phyloP scores from a whole-genome alignment of 257 asterid genomes.

The Ehretia macrophylla region DNA sequence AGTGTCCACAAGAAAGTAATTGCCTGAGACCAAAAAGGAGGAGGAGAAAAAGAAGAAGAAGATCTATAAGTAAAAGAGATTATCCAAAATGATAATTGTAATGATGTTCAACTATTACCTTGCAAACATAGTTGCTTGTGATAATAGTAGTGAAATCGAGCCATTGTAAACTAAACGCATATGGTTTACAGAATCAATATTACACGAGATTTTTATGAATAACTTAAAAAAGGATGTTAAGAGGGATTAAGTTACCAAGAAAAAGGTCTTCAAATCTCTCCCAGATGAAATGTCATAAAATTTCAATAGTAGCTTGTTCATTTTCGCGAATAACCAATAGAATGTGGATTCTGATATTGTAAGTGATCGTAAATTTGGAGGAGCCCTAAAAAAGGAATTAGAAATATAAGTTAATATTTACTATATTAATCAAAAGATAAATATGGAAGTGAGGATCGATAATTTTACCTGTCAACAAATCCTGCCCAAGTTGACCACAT shows the following conservation, averaged over 20 bases:
- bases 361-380: conserved; percentile 45
- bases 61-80: too few species aligned
- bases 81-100: too few species aligned
- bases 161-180: too few species aligned
- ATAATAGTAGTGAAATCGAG: too few species aligned
- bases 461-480: conserved; percentile 42
- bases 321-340: conserved; percentile 52
- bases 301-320: conserved; percentile 36
- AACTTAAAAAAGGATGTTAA: too few species aligned
- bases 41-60: background rate
- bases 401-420: background rate
- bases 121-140: too few species aligned
- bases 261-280: conserved; percentile 62
- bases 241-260: conserved; percentile 33
- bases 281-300: conserved; percentile 68
- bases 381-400: conserved; percentile 40
- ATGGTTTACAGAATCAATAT: background rate
- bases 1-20: conserved; percentile 53
- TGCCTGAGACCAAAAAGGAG: conserved; percentile 52
- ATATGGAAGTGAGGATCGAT: background rate
- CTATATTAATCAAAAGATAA: background rate
- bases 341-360: conserved; percentile 59
- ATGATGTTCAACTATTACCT: too few species aligned
- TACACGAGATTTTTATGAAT: background rate
- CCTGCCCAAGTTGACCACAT: conserved; percentile 69